Base-by-base conservation (phyloP, 306 rosid species). In the Acacia acuminata region DNA sequence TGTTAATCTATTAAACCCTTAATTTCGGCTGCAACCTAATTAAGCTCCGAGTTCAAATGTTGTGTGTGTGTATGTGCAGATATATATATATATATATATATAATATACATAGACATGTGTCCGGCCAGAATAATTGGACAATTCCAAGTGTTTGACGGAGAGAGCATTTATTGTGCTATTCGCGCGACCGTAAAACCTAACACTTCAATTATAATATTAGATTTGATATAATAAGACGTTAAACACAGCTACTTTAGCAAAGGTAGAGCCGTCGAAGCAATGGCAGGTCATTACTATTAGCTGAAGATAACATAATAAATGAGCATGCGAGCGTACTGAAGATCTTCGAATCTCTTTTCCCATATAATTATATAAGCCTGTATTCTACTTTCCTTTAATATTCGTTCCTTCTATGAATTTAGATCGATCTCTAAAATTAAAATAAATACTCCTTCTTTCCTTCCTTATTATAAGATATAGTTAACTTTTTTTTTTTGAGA, bases 121-220 rank as follows among this genome's bases (percentile, higher is more conserved):
- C 12, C 55, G 25, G 48, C 45, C 16, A 56, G 24, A 34, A 65
- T 56, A 44, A 44, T 67, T 40, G 50, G 60, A 38, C 36, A 71
- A 73, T 61, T 75, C 67, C 77, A 79, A 76, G 86, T 61, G 73
- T 22, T 60, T 25, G 42, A 56, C 73, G 27, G 32, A 56, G 55
- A 53, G 30, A 19, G 19, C 17, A 25, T 38, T n/a, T 47, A 48
- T 51, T 53, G 11, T 17, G 2, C 51, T 73, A 6, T 17, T 3
- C 24, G 24, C 66, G 42, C 15, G 42, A 53, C 6, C 56, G 2
- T 65, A 51, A 36, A 71, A 50, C 79, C 72, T 11, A 42, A 63
- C 76, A 80, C 50, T 40, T 17, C 9, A 10, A 27, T 63, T 32
- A 64, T n/a, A 77, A 85, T 53, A 77, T 64, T 77, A 69, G 48